A percentile compares a stretch with the other conserved stretches of the same genome.
Conservation (phyloP, 1,284 basidiomycete genomes). For the Rhodotorula glutinis region DNA sequence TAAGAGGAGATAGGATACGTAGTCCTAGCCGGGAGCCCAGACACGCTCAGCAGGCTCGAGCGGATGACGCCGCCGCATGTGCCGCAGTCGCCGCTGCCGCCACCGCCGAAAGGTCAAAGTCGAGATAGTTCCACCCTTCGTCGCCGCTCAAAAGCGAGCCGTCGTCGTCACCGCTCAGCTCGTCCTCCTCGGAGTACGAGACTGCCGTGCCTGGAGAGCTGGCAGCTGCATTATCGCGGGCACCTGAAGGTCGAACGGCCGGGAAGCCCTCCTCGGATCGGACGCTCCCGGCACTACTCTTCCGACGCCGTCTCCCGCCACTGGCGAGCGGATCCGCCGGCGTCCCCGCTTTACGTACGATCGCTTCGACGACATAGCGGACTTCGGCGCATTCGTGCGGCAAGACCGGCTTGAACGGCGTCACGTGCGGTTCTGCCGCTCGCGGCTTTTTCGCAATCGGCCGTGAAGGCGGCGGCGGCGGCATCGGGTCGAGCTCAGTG, state of each 20-base stretch:
- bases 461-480: background rate
- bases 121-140: conserved; percentile 30
- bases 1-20: too few species aligned
- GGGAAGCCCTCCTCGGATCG: too few species aligned
- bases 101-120: conserved; percentile 19
- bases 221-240: too few species aligned
- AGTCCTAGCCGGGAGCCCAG: too few species aligned
- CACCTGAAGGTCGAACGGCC: too few species aligned
- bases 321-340: background rate
- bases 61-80: background rate
- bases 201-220: too few species aligned
- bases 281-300: background rate
- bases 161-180: background rate
- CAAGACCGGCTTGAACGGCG: conserved; percentile 8
- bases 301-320: background rate
- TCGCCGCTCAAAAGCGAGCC: background rate
- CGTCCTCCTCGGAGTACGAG: background rate
- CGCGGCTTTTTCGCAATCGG: background rate
- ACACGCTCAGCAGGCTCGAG: too few species aligned
- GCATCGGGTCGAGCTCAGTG: too few species aligned
- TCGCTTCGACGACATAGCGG: conserved; percentile 35
- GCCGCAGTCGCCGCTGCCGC: conserved; percentile 11
- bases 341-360: conserved; percentile 18
- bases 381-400: conserved; percentile 17
- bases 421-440: background rate